phyloP scores from a whole-genome alignment of 1,139 yeast genomes.

The Taphrina sp. region DNA sequence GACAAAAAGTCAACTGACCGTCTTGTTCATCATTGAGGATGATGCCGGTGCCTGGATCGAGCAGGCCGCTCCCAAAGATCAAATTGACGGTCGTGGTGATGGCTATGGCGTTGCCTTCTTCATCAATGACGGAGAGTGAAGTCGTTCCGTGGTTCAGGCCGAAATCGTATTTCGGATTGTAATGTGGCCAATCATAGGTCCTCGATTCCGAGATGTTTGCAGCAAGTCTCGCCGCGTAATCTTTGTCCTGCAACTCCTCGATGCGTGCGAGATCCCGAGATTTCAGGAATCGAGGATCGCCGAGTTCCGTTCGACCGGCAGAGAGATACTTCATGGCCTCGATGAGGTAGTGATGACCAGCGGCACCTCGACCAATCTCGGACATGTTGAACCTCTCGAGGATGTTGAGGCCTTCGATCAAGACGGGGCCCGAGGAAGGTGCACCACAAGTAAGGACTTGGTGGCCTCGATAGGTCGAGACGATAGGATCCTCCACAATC shows the following conservation, averaged over 20 bases:
- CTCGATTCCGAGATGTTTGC: constrained; percentile 52
- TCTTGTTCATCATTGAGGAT: constrained; percentile 91
- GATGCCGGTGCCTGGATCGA: constrained; percentile 78
- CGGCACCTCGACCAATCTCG: constrained; percentile 46
- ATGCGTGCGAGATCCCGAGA: constrained; percentile 43
- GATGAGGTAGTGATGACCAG: constrained; percentile 49
- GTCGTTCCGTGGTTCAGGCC: constrained; percentile 32
- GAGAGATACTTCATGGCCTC: constrained; percentile 96
- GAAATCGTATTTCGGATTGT: constrained; percentile 57
- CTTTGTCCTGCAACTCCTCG: constrained; percentile 45
- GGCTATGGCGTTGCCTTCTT: constrained; percentile 64
- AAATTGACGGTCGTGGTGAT: constrained; percentile 88
- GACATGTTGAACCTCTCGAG: constrained; percentile 47
- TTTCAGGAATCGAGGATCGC: constrained; percentile 54
- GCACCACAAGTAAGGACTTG: constrained; percentile 71
- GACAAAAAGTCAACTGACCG: too few relatives aligned
- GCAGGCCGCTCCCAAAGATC: constrained; percentile 75
- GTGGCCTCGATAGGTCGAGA: constrained; percentile 49
- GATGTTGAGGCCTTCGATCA: constrained; percentile 70
- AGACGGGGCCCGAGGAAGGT: constrained; percentile 79
- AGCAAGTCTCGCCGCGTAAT: constrained; percentile 59
- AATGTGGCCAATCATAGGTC: constrained; percentile 68
- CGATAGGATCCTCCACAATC: constrained; percentile 57
- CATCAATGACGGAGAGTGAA: constrained; percentile 33
- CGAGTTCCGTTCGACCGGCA: constrained; percentile 75